phyloP scores from a whole-genome alignment of 2,329 filamentous ascomycete genomes.

The Clonostachys solani region DNA sequence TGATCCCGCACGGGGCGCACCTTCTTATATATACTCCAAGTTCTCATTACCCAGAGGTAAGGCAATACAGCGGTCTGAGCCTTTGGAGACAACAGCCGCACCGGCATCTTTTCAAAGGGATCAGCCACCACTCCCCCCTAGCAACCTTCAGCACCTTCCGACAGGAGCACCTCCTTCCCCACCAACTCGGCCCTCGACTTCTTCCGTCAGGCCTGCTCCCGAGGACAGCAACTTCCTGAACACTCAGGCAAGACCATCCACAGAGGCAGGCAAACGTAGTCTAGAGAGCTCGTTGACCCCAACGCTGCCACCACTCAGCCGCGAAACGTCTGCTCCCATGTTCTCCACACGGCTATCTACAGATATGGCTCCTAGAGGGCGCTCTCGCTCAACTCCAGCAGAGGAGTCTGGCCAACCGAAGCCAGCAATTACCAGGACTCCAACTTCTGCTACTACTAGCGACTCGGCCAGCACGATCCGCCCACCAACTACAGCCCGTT shows the following conservation, averaged over 20 bases:
- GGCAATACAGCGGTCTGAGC: conserved; percentile 64
- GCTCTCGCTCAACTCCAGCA: conserved; percentile 27
- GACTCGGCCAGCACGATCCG: conserved; percentile 51
- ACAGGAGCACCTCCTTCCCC: conserved; percentile 53
- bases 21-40: conserved; percentile 83
- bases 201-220: conserved; percentile 32
- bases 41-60: conserved; percentile 82
- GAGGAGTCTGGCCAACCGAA: conserved; percentile 23
- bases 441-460: conserved; percentile 26
- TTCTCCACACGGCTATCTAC: conserved; percentile 25
- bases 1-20: conserved; percentile 43
- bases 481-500: conserved; percentile 32
- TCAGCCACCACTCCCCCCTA: conserved; percentile 37
- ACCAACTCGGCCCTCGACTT: conserved; percentile 56
- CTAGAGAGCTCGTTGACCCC: conserved; percentile 30
- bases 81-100: conserved; percentile 45
- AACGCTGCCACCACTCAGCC: too few species aligned
- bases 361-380: conserved; percentile 44
- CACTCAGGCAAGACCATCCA: conserved; percentile 36
- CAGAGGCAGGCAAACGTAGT: conserved; percentile 46
- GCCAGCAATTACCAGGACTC: conserved; percentile 6
- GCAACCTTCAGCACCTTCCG: conserved; percentile 35
- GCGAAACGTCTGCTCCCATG: too few species aligned
- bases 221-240: conserved; percentile 26
- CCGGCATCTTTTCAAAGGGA: conserved; percentile 59